Conservation (phyloP, 176 grass and related monocot species). For the Aegilops longissima region DNA sequence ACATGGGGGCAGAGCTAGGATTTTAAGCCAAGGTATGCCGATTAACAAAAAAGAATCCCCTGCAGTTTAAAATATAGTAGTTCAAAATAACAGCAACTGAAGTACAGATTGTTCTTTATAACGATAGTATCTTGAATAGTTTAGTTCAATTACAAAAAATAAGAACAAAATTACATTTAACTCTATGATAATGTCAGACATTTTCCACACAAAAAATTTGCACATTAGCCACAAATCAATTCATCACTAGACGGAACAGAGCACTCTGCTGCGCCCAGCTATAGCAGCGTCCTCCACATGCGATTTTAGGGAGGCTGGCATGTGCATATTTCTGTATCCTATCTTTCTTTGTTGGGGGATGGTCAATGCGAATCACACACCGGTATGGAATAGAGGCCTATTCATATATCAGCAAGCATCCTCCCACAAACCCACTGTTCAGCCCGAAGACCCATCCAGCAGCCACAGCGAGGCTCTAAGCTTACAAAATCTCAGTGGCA, state of each 20-base stretch:
- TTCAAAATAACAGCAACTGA: neutral
- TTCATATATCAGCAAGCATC: neutral
- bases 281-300: neutral
- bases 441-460: no score
- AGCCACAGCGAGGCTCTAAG: no score
- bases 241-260: neutral
- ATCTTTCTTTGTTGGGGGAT: neutral
- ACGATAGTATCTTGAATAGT: neutral
- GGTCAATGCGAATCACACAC: neutral
- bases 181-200: neutral
- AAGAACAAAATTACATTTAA: neutral
- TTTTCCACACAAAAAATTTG: neutral
- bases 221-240: neutral
- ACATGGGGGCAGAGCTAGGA: neutral
- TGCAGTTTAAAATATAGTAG: neutral
- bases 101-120: neutral
- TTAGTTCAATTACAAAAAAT: neutral
- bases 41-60: neutral
- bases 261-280: neutral
- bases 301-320: neutral
- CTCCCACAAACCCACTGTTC: no score
- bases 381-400: neutral
- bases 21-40: neutral
- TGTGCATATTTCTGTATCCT: neutral
- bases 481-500: no score